Base-by-base conservation (phyloP, 2,329 filamentous ascomycete genomes). In the Colletotrichum noveboracense region DNA sequence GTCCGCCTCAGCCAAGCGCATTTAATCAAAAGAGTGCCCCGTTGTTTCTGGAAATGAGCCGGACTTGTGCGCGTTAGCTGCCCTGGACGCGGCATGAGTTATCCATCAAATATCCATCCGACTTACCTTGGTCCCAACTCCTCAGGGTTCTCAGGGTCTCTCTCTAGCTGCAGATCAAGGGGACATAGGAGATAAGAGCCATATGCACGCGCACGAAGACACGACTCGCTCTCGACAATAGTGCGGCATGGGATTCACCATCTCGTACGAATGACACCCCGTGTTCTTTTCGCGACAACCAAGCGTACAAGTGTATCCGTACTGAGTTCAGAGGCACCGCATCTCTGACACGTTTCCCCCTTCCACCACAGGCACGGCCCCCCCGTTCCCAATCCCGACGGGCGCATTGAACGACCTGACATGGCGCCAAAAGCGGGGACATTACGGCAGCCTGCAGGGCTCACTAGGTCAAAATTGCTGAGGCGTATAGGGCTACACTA, bases 341-440 rank as follows among this genome's bases (percentile, higher is more conserved):
- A 66, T 24, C 21, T 26, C 32, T 38, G 68, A 68, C 52, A 65
- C 30, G 30, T 66, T 62, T 60, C 38, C 12, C 14, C 34, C 13
- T 52, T 48, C 24, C 26, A 6, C 21, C 12, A 7, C 26, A 18
- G 13, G 70, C 74, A 76, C 70, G 74, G 70, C 68, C 58, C 74
- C 60, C 65, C 70, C 65, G 65, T 52, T 58, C 60, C 64, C 58
- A 75, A 66, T 64, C 48, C 58, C 58, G 64, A 68, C 70, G 56
- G 70, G 64, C 72, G 58, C 34, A 43, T 60, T 26, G 69, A 58
- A 52, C 38, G 32, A 64, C 69, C 43, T 64, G 21, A 58, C 69
- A 58, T 64, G 21, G 58, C 21, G 32, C 30, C 69, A 67, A 68
- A 73, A 64, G 64, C 70, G 74, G 74, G 56, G 24, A 24, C 24